Evolutionary conservation across 2,329 filamentous ascomycete species (phyloP).

Genomic region (Fusarium pseudoanthophilum): DNA sequence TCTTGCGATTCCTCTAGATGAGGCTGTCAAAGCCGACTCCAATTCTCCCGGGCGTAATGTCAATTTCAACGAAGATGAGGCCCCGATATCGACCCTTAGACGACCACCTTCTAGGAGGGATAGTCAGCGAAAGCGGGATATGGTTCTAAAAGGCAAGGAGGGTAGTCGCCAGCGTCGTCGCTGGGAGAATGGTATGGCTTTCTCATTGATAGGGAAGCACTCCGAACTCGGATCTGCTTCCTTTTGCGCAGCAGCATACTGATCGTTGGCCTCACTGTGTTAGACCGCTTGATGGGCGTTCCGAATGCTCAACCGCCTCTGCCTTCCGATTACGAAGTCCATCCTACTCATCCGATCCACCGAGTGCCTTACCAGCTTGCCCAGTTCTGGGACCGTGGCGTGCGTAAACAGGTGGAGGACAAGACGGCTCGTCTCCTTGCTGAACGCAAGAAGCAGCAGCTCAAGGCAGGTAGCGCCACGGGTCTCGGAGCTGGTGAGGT

Average conservation of each 20-base stretch:
- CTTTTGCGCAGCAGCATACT: conserved; percentile 13
- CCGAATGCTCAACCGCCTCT: conserved; percentile 86
- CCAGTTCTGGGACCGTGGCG: conserved; percentile 77
- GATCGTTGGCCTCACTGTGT: conserved; percentile 16
- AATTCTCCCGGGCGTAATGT: conserved; percentile 33
- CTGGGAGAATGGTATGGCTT: conserved; percentile 87
- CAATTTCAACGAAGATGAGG: conserved; percentile 25
- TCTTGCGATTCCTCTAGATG: conserved; percentile 81
- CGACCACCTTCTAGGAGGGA: conserved; percentile 64
- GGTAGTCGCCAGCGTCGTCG: conserved; percentile 85
- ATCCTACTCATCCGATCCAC: conserved; percentile 81
- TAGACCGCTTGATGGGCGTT: conserved; percentile 87
- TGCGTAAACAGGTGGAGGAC: conserved; percentile 62
- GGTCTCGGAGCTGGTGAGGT: conserved; percentile 67
- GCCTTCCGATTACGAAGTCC: conserved; percentile 83
- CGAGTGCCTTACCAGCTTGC: conserved; percentile 90
- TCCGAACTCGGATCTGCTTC: not conserved
- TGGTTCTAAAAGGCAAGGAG: conserved; percentile 87
- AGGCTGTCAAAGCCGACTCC: conserved; percentile 45
- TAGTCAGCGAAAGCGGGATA: conserved; percentile 72
- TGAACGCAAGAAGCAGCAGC: conserved; percentile 60
- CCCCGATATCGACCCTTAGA: conserved; percentile 51
- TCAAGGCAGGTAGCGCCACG: conserved; percentile 54
- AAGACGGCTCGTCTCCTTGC: conserved; percentile 54
- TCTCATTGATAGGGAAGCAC: conserved; percentile 1